Evolutionary conservation across 2,329 filamentous ascomycete species (phyloP), one percentile per base, ranked within the genome.

Genomic region (Pseudogymnoascus sp.): DNA sequence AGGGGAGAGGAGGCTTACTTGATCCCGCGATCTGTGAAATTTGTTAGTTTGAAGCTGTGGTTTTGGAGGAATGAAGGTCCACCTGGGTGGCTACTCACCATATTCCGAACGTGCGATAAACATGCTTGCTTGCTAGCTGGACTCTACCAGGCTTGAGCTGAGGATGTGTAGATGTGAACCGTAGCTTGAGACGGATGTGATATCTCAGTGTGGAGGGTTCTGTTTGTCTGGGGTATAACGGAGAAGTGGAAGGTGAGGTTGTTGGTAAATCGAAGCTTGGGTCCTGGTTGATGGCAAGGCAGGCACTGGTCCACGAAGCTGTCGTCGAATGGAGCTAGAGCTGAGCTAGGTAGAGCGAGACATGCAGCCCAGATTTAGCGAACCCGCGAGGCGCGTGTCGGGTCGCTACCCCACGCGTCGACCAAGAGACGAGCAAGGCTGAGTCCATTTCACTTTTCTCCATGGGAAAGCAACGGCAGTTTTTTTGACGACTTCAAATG

Each of bases 91-190:
- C 40, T 23, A 71, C 88, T 82, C 84, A 95, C 93, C 95, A 83
- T 99, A 99, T 93, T 99, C 95, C 77, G 93, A 97, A 82, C 95
- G 91, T 85, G 95, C 93, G 86, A 99, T 97, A 86, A 99, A 99
- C 95, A 96, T 96, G 61, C 63, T 62, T 62, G 59, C 46, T 65
- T 60, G 49, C 36, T 63, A 23, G 43, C 61, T 59, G 34, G 64
- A 64, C 14, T 56, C 59, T 36, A 36, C 43, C 23, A 40, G 49
- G 18, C 25, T 34, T 62, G 36, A 31, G 34, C 59, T 60, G 34
- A 34, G 56, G 25, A 14, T 28, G 6, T 38, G 34, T n/a, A 31
- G 28, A 28, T 37, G 59, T 40, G 16, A 37, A 60, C 37, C 46
- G 46, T 56, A 56, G 46, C 46, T 56, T 18, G 4, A 31, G 25